Conservation (phyloP, 192 early-diverging fungal species). For the Coemansia sp. region DNA sequence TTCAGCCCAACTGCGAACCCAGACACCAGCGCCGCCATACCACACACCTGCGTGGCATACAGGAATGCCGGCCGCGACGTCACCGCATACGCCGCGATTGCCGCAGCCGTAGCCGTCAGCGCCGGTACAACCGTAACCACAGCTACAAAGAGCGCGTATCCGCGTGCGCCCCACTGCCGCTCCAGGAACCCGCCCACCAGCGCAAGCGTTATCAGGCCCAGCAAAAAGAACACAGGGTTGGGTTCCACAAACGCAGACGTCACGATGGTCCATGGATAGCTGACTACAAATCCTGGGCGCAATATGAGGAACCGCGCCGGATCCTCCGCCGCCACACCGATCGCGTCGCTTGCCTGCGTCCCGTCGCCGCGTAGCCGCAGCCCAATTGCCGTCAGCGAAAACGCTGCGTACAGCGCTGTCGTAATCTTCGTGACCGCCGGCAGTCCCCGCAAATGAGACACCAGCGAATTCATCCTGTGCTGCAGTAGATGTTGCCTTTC, state of each 20-base stretch:
- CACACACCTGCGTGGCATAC: constrained; percentile 57
- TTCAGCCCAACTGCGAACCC: constrained; percentile 88
- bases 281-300: constrained; percentile 30
- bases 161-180: constrained; percentile 76
- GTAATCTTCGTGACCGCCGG: constrained; percentile 39
- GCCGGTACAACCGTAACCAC: constrained; percentile 54
- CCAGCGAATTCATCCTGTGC: constrained; percentile 26
- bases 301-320: constrained; percentile 41
- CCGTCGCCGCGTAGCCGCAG: constrained; percentile 10
- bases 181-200: constrained; percentile 78
- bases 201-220: constrained; percentile 25
- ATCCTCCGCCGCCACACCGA: constrained; percentile 17
- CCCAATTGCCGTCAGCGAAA: constrained; percentile 25
- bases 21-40: constrained; percentile 68
- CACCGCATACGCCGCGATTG: constrained; percentile 19
- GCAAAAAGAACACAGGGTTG: constrained; percentile 26
- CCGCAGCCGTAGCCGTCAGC: constrained; percentile 41
- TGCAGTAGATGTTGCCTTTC: no score
- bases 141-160: constrained; percentile 68
- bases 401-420: constrained; percentile 9
- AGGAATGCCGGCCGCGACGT: constrained; percentile 13
- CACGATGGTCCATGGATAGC: constrained; percentile 52
- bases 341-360: constrained; percentile 9
- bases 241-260: constrained; percentile 41
- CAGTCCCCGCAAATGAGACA: constrained; percentile 28